Conservation (phyloP, 2,329 filamentous ascomycete species). For the Boeremia exigua region DNA sequence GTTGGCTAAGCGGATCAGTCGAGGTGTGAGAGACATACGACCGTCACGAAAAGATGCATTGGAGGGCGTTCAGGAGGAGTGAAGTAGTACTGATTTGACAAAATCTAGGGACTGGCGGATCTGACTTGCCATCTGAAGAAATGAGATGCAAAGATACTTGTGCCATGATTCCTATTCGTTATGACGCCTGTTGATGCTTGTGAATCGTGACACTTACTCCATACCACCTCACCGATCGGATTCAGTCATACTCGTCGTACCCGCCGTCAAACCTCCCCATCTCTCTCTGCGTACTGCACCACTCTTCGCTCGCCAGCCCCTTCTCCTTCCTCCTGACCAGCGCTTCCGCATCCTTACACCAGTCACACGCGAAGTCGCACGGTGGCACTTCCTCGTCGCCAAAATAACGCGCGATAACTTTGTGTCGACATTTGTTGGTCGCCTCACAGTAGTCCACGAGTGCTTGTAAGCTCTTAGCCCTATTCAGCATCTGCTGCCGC, state of each 20-base stretch:
- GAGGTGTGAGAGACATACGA: neutral
- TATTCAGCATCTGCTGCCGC: conserved; percentile 47
- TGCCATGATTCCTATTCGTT: neutral
- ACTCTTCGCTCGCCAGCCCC: conserved; percentile 56
- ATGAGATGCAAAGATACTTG: neutral
- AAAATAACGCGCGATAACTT: conserved; percentile 47
- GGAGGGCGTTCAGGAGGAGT: conserved; percentile 14
- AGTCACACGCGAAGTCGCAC: conserved; percentile 59
- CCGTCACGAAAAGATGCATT: conserved; percentile 21
- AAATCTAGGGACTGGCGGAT: neutral
- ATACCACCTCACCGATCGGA: neutral
- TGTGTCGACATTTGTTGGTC: conserved; percentile 74
- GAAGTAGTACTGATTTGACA: neutral
- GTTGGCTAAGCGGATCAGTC: conserved; percentile 53
- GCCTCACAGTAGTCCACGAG: conserved; percentile 84
- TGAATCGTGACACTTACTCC: neutral
- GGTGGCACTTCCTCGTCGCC: conserved; percentile 39
- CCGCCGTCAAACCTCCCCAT: conserved; percentile 49
- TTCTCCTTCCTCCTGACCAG: conserved; percentile 53
- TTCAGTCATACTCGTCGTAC: conserved; percentile 44
- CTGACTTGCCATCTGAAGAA: neutral
- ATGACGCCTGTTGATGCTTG: neutral
- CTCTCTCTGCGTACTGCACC: conserved; percentile 56
- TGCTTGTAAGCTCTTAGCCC: conserved; percentile 55
- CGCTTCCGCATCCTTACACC: conserved; percentile 52